Percentiles rank a stretch among this genome's conserved stretches.
These are phyloP conservation scores for Suillus fuscotomentosus DNA, from an alignment of 768 basidiomycete genomes.

Conservation along the genomic window DNA sequence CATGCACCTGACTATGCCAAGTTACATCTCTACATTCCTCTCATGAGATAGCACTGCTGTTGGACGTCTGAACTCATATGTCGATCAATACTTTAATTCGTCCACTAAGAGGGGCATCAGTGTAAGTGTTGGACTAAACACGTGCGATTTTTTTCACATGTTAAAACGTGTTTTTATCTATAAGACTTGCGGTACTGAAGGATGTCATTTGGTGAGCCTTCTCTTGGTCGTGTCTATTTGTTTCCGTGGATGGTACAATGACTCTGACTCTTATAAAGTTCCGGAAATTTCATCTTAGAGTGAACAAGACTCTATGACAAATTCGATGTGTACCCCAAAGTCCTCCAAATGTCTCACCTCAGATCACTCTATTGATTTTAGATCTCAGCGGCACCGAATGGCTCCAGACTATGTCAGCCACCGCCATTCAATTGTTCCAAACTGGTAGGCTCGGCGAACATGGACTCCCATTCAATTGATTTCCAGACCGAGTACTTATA, in stretches of 20 bases:
- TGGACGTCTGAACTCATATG: background rate
- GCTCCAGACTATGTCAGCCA: background rate
- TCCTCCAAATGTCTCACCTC: background rate
- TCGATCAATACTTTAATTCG: no score
- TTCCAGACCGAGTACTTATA: constrained; percentile 1
- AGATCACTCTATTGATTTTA: background rate
- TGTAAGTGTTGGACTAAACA: background rate
- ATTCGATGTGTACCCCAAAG: background rate
- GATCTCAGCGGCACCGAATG: constrained; percentile 1
- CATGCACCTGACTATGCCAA: no score
- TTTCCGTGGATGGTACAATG: background rate
- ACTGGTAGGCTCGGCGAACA: background rate
- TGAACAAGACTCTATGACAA: background rate
- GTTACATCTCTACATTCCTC: background rate
- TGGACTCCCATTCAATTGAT: background rate
- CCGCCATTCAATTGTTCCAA: background rate
- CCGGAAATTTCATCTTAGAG: background rate
- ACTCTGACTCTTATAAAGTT: background rate
- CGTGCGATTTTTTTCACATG: background rate
- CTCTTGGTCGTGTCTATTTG: background rate
- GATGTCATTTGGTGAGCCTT: background rate
- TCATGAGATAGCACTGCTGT: background rate
- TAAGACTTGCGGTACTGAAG: background rate
- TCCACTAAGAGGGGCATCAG: background rate
- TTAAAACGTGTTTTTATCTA: background rate